Percentiles rank a stretch among this genome's conserved stretches.
Conservation (phyloP, 1,139 yeast genomes). For the Pichia sp. region DNA sequence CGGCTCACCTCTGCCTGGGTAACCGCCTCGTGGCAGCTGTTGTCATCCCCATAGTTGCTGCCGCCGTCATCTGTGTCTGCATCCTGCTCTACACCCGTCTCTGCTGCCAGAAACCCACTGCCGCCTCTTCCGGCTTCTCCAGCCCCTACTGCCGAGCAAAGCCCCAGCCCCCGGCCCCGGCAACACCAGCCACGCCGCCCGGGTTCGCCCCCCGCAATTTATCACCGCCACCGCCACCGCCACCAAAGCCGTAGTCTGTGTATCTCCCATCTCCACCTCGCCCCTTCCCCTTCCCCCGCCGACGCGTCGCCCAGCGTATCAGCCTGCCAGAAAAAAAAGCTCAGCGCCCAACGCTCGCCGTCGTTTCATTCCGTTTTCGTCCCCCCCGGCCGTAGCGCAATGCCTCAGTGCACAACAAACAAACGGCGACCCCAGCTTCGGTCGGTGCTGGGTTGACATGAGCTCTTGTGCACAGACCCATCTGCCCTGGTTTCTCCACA, state of each 20-base stretch:
- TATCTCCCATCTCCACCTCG: neutral
- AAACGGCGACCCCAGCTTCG: neutral
- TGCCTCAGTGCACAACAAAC: neutral
- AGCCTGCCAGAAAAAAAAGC: neutral
- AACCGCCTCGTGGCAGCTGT: constrained; percentile 2
- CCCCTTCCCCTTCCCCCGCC: too few species aligned
- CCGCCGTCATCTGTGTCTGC: neutral
- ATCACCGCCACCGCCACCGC: neutral
- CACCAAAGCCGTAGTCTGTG: too few species aligned
- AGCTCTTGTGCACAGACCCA: too few species aligned
- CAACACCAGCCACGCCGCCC: neutral
- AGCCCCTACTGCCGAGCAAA: neutral
- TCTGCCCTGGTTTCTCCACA: neutral
- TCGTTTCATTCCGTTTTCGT: too few species aligned
- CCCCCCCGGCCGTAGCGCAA: neutral
- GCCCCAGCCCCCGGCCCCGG: neutral
- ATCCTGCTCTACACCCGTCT: neutral
- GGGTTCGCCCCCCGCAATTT: neutral
- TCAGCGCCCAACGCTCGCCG: too few species aligned
- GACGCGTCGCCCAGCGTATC: too few species aligned
- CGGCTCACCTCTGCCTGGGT: neutral
- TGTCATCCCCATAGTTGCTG: neutral
- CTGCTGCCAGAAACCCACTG: neutral
- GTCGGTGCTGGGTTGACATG: neutral
- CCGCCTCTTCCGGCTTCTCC: neutral